Evolutionary conservation across 345 rosid genomes (phyloP), one percentile per base, ranked within the genome.

Genomic region (Arabidopsis suecica): DNA sequence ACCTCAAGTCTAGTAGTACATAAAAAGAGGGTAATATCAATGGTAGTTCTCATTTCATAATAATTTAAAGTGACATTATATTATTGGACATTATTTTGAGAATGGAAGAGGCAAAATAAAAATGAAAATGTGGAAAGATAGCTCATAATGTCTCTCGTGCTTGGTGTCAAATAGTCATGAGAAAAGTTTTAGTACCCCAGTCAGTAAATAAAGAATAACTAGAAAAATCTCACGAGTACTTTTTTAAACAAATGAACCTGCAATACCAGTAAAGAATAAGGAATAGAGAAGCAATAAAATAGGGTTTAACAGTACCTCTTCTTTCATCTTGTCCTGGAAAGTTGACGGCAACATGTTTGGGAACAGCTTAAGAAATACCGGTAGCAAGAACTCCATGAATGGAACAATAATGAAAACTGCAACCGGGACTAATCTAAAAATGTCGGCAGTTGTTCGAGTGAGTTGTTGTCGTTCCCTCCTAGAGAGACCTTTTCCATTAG

Each of bases 291-390:
- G 36, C 20, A 59, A 11, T 23, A 37, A 20, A 57, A 38, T 11
- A 48, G 28, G 44, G 25, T 59, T 42, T 47, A 72, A 41, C 40
- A 74, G 22, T 83, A 93, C 98, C 98, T 93, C 88, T 84, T 93
- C 95, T 86, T 86, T 91, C 98, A 93, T 93, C 87, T 84, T 93
- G 86, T 93, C 98, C 84, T 93, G 97, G 82, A 93, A 93, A 44
- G 97, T 93, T 62, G 98, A 93, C 18, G 98, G 98, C 78, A 93
- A 82, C 98, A 93, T 89, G 84, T 89, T 93, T 62, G 98, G 98
- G 69, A 93, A 93, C 61, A 91, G 49, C 82, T 89, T 89, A 49
- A 93, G 82, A 81, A 88, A 88, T 61, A 93, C 96, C 0, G 98
- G 98, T 45, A 93, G 87, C 85, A 93, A 85, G 76, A 93, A 93